phyloP scores from a whole-genome alignment of 2,329 filamentous ascomycete species.

The Graphilbum fragrans region DNA sequence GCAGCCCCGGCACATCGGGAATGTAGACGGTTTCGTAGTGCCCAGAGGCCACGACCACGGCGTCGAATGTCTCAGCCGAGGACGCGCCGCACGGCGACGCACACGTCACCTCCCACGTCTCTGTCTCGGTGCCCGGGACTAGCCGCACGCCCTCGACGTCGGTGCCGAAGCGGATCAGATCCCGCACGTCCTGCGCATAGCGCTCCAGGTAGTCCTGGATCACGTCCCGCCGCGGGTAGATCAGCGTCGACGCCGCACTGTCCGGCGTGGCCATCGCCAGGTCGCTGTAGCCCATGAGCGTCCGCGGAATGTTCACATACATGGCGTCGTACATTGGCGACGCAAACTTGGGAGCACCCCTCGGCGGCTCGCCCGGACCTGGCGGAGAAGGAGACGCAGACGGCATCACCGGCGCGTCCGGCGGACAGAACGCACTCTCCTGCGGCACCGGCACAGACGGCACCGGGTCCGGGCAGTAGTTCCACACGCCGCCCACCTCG shows the following conservation, averaged over 20 bases:
- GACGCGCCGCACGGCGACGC: background rate
- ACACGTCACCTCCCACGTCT: background rate
- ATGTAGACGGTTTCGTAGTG: constrained; percentile 62
- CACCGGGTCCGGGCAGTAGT: constrained; percentile 48
- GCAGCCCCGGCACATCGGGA: constrained; percentile 48
- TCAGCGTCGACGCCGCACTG: constrained; percentile 38
- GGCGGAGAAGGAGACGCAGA: no score
- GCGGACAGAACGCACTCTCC: constrained; percentile 47
- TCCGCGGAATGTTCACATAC: constrained; percentile 77
- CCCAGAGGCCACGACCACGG: constrained; percentile 62
- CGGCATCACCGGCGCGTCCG: constrained; percentile 49
- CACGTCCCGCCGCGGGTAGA: constrained; percentile 52
- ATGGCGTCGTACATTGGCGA: constrained; percentile 73
- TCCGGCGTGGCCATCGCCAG: constrained; percentile 42
- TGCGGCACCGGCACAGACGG: constrained; percentile 51
- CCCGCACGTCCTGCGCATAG: constrained; percentile 57
- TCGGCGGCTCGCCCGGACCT: no score
- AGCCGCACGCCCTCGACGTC: constrained; percentile 51
- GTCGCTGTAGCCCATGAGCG: constrained; percentile 71
- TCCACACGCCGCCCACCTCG: constrained; percentile 75
- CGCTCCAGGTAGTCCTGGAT: constrained; percentile 63
- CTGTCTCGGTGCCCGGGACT: constrained; percentile 9
- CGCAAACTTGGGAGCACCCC: constrained; percentile 48
- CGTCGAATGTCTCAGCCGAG: constrained; percentile 46
- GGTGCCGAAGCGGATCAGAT: constrained; percentile 57